Percentiles rank a stretch among this genome's conserved stretches.
These are phyloP conservation scores for Euphorbia schlechtendalii DNA, from an alignment of 441 rosid genomes.

Conservation along the genomic window DNA sequence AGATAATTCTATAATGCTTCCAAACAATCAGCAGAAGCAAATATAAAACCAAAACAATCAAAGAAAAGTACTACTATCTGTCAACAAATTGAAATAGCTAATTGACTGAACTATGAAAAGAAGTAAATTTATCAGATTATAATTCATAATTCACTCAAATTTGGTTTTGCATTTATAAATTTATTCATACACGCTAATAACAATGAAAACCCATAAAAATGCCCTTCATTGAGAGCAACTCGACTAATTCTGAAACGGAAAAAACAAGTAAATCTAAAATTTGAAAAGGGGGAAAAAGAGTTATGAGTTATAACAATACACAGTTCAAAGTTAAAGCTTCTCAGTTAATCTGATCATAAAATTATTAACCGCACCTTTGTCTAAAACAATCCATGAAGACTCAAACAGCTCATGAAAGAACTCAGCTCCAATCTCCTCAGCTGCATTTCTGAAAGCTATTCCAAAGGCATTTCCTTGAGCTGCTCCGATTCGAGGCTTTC, in stretches of 20 bases:
- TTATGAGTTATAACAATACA: background rate
- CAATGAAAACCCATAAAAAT: conserved; percentile 12
- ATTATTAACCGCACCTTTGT: conserved; percentile 65
- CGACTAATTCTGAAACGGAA: conserved; percentile 5
- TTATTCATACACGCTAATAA: conserved; percentile 12
- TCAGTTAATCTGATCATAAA: conserved; percentile 84
- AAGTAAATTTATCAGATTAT: background rate
- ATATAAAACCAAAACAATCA: too few relatives aligned
- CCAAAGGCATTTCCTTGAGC: conserved; percentile 88
- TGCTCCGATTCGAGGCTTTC: conserved; percentile 89
- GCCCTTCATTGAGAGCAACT: conserved; percentile 12
- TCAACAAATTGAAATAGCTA: background rate
- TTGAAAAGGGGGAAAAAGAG: background rate
- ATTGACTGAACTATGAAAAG: background rate
- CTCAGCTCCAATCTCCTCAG: conserved; percentile 73
- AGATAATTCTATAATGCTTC: background rate
- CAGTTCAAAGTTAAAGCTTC: conserved; percentile 43
- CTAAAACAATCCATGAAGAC: conserved; percentile 91
- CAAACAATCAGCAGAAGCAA: background rate
- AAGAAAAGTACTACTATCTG: background rate
- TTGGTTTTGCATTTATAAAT: conserved; percentile 22
- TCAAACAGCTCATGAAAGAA: conserved; percentile 89
- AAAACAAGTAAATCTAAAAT: background rate
- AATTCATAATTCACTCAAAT: conserved; percentile 1
- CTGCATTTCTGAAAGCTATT: conserved; percentile 79